A percentile compares a stretch with the other conserved stretches of the same genome.
These are phyloP conservation scores for Suillus weaverae DNA, from an alignment of 768 basidiomycete species.

Conservation along the genomic window DNA sequence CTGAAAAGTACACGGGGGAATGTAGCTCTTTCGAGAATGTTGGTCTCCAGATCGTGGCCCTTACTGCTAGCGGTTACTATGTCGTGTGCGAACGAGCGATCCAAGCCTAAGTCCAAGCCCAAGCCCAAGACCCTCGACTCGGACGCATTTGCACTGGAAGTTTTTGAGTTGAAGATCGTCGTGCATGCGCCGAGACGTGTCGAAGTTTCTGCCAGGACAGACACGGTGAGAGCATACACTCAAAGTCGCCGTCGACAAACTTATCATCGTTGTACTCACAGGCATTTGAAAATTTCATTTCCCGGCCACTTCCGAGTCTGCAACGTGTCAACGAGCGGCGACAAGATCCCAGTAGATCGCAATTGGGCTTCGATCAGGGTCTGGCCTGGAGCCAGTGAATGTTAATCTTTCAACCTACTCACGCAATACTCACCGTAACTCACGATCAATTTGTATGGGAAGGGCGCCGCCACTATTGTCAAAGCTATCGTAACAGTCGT, in stretches of 20 bases:
- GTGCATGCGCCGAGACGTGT: not conserved
- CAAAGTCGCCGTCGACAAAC: not conserved
- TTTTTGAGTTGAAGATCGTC: not conserved
- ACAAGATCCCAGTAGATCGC: not conserved
- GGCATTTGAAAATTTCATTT: not conserved
- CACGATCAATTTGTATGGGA: not conserved
- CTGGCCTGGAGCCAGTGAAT: not conserved
- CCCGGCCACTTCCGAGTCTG: not conserved
- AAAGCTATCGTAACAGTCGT: not conserved
- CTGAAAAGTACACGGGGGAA: not conserved
- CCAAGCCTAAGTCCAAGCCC: not conserved
- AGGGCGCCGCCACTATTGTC: not conserved
- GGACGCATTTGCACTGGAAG: not conserved
- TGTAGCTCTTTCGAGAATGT: not conserved
- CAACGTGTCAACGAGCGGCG: not conserved
- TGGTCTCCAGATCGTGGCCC: not conserved
- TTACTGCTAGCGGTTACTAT: not conserved
- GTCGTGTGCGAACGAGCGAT: not conserved
- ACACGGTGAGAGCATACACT: not conserved
- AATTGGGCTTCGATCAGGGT: not conserved
- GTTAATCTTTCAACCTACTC: not conserved
- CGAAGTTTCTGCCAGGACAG: not conserved
- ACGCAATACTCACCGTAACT: not conserved
- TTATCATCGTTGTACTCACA: not conserved
- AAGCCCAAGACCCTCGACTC: not conserved